Percentiles rank a stretch among this genome's conserved stretches.
phyloP scores from a whole-genome alignment of 306 rosid species.

The Lagenaria siceraria region DNA sequence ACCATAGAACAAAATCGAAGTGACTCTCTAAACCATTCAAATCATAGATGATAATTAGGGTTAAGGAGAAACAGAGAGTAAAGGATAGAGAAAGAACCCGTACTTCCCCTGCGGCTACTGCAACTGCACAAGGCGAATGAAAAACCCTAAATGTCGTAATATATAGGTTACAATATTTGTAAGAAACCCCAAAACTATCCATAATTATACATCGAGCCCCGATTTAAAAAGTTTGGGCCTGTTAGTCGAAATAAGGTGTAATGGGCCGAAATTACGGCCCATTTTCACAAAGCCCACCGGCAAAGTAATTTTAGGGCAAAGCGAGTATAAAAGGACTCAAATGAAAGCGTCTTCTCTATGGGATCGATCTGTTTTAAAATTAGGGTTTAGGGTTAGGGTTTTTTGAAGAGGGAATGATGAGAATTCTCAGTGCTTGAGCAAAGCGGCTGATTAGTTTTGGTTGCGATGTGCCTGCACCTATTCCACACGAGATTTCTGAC shows the following conservation, averaged over 20 bases:
- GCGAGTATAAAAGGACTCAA: neutral
- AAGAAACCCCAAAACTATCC: neutral
- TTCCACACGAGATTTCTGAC: constrained; percentile 9
- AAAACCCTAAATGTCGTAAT: neutral
- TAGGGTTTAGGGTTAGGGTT: neutral
- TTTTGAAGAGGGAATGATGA: neutral
- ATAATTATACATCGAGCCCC: neutral
- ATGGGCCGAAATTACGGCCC: neutral
- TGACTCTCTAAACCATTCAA: neutral
- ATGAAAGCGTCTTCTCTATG: neutral
- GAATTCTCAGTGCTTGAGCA: neutral
- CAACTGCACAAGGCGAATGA: neutral
- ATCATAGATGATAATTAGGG: neutral
- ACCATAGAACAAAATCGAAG: neutral
- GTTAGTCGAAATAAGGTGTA: neutral
- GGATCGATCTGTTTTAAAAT: neutral
- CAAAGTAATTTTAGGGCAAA: neutral
- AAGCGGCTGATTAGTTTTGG: neutral
- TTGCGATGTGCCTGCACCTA: constrained; percentile 8
- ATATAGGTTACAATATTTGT: neutral
- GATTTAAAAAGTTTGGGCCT: neutral
- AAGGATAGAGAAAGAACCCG: neutral
- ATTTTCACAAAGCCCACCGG: neutral
- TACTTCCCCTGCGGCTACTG: constrained; percentile 5
- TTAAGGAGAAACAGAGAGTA: neutral